These are phyloP conservation scores for Nitzschia sp. DNA, from an alignment of 108 stramenopile genomes.

Conservation along the genomic window DNA sequence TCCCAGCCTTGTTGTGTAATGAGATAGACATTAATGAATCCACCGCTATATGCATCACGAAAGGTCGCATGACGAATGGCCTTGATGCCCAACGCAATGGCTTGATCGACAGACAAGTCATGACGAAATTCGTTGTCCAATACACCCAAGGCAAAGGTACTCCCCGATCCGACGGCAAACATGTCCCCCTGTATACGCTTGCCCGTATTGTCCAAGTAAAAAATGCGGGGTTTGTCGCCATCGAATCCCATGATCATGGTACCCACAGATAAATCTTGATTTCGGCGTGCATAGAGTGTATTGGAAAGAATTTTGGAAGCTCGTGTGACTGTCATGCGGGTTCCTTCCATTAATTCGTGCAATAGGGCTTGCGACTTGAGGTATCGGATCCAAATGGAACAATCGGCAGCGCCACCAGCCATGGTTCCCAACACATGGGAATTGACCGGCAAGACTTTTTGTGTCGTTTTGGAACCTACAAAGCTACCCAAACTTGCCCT, in stretches of 20 bases:
- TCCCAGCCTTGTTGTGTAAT: constrained; percentile 77
- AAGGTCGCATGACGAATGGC: constrained; percentile 91
- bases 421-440: constrained; percentile 84
- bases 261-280: constrained; percentile 68
- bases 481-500: constrained; percentile 89
- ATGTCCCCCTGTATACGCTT: constrained; percentile 78
- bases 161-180: constrained; percentile 86
- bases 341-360: constrained; percentile 62
- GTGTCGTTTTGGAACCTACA: constrained; percentile 82
- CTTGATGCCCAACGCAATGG: constrained; percentile 79
- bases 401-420: constrained; percentile 92
- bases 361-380: constrained; percentile 65
- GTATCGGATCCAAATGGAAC: constrained; percentile 80
- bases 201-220: constrained; percentile 84
- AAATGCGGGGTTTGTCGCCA: constrained; percentile 56
- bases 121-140: constrained; percentile 68
- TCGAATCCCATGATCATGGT: constrained; percentile 92
- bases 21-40: constrained; percentile 85
- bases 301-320: constrained; percentile 74
- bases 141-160: constrained; percentile 88
- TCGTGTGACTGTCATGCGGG: constrained; percentile 73
- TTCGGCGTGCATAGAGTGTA: constrained; percentile 60
- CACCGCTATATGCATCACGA: constrained; percentile 84
- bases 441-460: constrained; percentile 87
- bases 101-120: constrained; percentile 78